Conservation (phyloP, 2,329 filamentous ascomycete genomes). For the Endoconidiophora laricicola region DNA sequence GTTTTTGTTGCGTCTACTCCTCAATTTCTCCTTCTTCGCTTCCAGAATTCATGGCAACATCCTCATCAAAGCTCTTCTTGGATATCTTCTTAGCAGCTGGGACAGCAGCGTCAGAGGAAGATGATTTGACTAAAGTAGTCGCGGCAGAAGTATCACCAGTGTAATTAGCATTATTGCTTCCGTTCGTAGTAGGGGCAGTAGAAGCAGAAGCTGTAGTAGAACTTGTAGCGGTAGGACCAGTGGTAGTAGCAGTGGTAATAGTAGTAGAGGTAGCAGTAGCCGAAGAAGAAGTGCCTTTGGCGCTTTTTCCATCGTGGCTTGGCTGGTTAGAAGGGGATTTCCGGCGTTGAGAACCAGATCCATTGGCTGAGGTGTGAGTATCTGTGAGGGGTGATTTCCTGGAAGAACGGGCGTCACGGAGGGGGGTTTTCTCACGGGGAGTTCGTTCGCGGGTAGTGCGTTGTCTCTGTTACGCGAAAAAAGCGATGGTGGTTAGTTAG, state of each 20-base stretch:
- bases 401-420: slow-evolving; percentile 35
- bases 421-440: slow-evolving; percentile 43
- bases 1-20: slow-evolving; percentile 28
- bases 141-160: neutral
- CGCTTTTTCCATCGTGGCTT: neutral
- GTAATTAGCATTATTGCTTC: neutral
- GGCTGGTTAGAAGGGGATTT: slow-evolving; percentile 6
- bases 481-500: neutral
- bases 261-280: neutral
- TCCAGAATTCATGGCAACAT: slow-evolving; percentile 47
- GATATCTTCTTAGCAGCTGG: slow-evolving; percentile 14
- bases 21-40: slow-evolving; percentile 98
- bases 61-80: slow-evolving; percentile 10
- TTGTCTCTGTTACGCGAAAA: slow-evolving; percentile 28
- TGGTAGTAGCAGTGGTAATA: neutral
- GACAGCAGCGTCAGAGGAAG: neutral
- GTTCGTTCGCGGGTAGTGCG: slow-evolving; percentile 11
- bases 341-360: slow-evolving; percentile 6
- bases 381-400: slow-evolving; percentile 29
- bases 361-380: slow-evolving; percentile 25
- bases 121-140: neutral
- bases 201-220: neutral
- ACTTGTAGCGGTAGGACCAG: neutral
- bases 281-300: neutral
- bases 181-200: too few relatives aligned